phyloP scores from a whole-genome alignment of 2,329 filamentous ascomycete genomes.

The Simplicillium sp. region DNA sequence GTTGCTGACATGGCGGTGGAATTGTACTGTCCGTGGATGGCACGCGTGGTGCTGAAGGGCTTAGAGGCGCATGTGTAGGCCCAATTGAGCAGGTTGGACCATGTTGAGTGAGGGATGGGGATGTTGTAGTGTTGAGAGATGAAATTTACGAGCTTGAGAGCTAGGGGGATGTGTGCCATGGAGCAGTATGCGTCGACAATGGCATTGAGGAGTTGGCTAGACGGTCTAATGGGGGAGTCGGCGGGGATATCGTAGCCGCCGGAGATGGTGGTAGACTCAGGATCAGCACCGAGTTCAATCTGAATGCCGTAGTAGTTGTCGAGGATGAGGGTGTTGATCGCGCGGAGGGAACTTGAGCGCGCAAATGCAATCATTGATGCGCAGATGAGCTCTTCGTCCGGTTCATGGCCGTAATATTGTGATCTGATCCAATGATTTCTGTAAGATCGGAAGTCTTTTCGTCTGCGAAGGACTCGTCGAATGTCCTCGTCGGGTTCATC shows the following conservation, averaged over 20 bases:
- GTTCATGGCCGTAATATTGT: slow-evolving; percentile 14
- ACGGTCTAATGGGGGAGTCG: slow-evolving; percentile 49
- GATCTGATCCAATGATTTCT: slow-evolving; percentile 18
- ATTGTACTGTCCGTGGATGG: slow-evolving; percentile 15
- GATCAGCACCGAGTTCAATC: slow-evolving; percentile 10
- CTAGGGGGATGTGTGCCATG: slow-evolving; percentile 52
- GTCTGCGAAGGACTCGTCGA: slow-evolving; percentile 15
- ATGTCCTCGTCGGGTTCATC: slow-evolving; percentile 14
- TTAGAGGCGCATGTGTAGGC: slow-evolving; percentile 46
- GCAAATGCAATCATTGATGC: slow-evolving; percentile 30
- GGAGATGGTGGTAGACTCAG: slow-evolving; percentile 13
- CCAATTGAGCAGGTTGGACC: slow-evolving; percentile 61
- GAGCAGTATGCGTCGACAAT: slow-evolving; percentile 61
- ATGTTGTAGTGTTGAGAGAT: slow-evolving; percentile 52
- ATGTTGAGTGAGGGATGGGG: slow-evolving; percentile 44
- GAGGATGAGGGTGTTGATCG: slow-evolving; percentile 23
- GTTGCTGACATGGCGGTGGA: slow-evolving; percentile 24
- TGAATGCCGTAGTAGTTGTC: slow-evolving; percentile 19
- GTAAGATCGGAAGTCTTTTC: slow-evolving; percentile 15
- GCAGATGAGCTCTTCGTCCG: slow-evolving; percentile 30
- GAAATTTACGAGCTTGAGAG: slow-evolving; percentile 50
- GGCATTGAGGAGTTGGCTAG: slow-evolving; percentile 47
- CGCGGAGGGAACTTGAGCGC: slow-evolving; percentile 23
- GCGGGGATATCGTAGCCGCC: slow-evolving; percentile 29
- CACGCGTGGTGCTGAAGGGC: slow-evolving; percentile 26